Base-by-base conservation (phyloP, 2,329 filamentous ascomycete species). In the Celoporthe dispersa region DNA sequence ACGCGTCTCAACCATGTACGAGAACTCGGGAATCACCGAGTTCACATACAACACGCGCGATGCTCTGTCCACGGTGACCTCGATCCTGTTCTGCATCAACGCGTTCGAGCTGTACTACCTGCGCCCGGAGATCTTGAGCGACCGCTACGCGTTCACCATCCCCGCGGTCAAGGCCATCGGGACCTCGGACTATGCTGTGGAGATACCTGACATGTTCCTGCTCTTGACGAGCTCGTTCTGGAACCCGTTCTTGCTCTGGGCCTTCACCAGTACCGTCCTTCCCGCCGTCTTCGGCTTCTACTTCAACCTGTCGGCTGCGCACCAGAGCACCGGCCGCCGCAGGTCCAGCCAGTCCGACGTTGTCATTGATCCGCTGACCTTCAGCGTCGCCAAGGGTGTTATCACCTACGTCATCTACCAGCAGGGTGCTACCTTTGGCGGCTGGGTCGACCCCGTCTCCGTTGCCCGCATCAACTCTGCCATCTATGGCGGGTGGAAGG, bases 301-400 rank as follows among this genome's bases (percentile, higher is more conserved):
- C 79, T 92, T 97, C 87, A 98, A 98, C 81, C 81, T 98, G 76
- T 93, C 90, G 53, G 82, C 84, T 64, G 86, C 84, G 75, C 83
- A 79, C 75, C 80, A 79, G 77, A 74, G 76, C 72, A 72, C 77
- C 75, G 75, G 78, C 59, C 82, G 83, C 73, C 84, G 83, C 74
- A 85, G 84, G 77, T 78, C 78, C 55, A 74, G 79, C 67, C 76
- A 79, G 61, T 78, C 81, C 53, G 86, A 88, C 73, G 90, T 91
- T 73, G 82, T 85, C 7, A 89, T 95, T 73, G 96, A 99, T 79
- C 94, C 94, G 4, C 83, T 98, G 77, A 92, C 91, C 31, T 99
- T 97, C 82, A 97, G 94, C 83, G 90, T 98, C 69, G 89, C 89
- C 75, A 97, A 97, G 84, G 94, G 92, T 0, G 79, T 98, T 68